Evolutionary conservation across 257 asterid genomes (phyloP).

Genomic region (Solanum pimpinellifolium): DNA sequence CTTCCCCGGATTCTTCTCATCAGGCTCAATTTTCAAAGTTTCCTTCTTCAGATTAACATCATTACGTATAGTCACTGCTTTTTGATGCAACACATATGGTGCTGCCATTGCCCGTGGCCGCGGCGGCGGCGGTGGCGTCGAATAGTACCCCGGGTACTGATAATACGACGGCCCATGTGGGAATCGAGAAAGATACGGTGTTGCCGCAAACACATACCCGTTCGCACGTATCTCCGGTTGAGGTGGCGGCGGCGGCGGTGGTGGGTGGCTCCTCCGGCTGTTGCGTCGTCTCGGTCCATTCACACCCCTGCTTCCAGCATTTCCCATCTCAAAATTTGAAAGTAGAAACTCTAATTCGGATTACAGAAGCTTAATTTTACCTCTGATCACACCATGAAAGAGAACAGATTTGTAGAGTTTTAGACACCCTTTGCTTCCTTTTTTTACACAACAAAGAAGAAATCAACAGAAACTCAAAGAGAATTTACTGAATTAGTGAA

Average conservation of each 20-base stretch:
- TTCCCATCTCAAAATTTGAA: constrained; percentile 45
- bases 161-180: constrained; percentile 66
- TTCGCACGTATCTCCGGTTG: constrained; percentile 48
- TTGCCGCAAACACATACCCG: constrained; percentile 85
- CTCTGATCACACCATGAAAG: neutral
- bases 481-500: neutral
- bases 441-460: neutral
- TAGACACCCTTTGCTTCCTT: neutral
- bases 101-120: constrained; percentile 28
- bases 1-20: constrained; percentile 68
- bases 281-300: constrained; percentile 40
- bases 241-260: constrained; percentile 33
- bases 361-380: neutral
- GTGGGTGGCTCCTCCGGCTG: constrained; percentile 46
- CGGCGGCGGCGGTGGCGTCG: constrained; percentile 32
- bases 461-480: neutral
- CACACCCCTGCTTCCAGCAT: constrained; percentile 52
- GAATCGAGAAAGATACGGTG: constrained; percentile 76
- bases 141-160: constrained; percentile 78
- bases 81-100: constrained; percentile 78
- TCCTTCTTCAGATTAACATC: constrained; percentile 93
- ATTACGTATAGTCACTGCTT: constrained; percentile 90
- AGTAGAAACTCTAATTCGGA: neutral
- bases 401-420: neutral
- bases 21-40: constrained; percentile 70